Evolutionary conservation across 306 rosid species (phyloP).

Genomic region (Prunus dulcis): DNA sequence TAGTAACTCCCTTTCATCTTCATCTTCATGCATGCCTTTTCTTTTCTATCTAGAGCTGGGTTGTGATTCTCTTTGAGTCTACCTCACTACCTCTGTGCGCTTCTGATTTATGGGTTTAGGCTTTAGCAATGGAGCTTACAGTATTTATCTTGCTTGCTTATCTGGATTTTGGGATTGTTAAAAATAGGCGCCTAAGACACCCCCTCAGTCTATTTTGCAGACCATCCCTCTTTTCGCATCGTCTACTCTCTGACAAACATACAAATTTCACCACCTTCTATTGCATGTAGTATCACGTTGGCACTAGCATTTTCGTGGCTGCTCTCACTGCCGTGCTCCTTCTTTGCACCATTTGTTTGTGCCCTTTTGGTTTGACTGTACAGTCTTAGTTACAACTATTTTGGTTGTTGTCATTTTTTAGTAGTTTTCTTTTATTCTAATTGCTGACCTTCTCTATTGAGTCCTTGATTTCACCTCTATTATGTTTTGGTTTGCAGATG

Average conservation of each 20-base stretch:
- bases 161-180: not conserved
- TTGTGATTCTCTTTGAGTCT: not conserved
- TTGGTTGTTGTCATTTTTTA: not conserved
- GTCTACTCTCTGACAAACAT: not conserved
- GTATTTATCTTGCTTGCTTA: not conserved
- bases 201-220: not conserved
- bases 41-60: constrained; percentile 2
- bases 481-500: not conserved
- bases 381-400: not conserved
- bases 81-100: not conserved
- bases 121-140: not conserved
- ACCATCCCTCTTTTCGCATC: not conserved
- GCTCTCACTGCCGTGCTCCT: not conserved
- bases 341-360: not conserved
- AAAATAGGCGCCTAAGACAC: not conserved
- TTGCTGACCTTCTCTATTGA: not conserved
- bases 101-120: not conserved
- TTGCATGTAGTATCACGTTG: not conserved
- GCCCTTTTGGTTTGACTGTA: not conserved
- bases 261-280: not conserved
- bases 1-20: not conserved
- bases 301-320: not conserved
- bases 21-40: not conserved
- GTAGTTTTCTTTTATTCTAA: not conserved
- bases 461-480: not conserved